Evolutionary conservation across 1,284 basidiomycete genomes (phyloP), one percentile per base, ranked within the genome.

Genomic region (Puccinia triticina): DNA sequence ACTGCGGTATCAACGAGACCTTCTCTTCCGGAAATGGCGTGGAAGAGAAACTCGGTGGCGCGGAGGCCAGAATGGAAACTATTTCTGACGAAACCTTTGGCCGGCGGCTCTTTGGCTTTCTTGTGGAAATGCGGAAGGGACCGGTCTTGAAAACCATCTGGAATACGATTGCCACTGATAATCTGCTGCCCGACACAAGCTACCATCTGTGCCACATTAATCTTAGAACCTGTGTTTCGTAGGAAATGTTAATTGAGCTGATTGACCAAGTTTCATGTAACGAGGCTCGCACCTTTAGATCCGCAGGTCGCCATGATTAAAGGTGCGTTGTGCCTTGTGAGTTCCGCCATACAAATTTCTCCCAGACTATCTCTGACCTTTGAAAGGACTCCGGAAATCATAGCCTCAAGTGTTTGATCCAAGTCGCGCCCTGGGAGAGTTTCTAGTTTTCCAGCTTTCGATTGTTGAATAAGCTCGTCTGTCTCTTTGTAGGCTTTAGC

Each of bases 141-240:
- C 71, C 97, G 94, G 88, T 99, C 97, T 88, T 99, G 97, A 89
- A 99, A 99, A 76, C 96, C 97, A 89, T 99, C 94, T 0, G 95
- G 95, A 10, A 99, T 96, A 91, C 97, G 97, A 87, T 94, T 93
- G 32, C 97, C 97, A 34, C 94, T 92, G 85, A 99, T 99, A 88
- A 99, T 98, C 87, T 99, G 97, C 87, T 99, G 97, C 14, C 97
- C 97, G 85, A 99, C 97, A 91, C 96, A 98, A 84, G 97, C 97
- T 83, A 99, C 97, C 97, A 99, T 99, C 89, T 99, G 97, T 18
- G 95, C 97, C 83, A 99, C 97, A 88, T 99, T 99, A 89, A 99
- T 98, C 84, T 96, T 94, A 85, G 96, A 98, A 87, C 96, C 81
- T 82, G 50, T 12, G 40, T 37, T 34, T 46, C 43, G 34, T 37